phyloP scores from a whole-genome alignment of 2,329 filamentous ascomycete species.

The Penicillium sp. region DNA sequence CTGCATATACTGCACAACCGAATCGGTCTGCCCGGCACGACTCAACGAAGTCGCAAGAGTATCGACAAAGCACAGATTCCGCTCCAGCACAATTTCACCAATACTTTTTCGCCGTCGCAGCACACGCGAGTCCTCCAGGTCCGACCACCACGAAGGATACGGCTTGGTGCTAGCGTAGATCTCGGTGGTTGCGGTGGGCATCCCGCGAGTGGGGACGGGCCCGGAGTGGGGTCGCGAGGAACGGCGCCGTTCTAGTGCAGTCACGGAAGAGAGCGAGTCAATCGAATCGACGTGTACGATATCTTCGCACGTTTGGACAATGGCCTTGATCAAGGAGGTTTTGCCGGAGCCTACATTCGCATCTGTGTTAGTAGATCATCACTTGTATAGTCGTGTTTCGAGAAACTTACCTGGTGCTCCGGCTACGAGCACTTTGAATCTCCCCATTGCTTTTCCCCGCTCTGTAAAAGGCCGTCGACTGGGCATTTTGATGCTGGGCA shows the following conservation, averaged over 20 bases:
- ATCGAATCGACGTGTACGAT: conserved; percentile 82
- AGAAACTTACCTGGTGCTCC: conserved; percentile 68
- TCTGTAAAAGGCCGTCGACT: conserved; percentile 85
- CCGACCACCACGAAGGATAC: conserved; percentile 87
- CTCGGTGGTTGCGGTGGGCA: conserved; percentile 56
- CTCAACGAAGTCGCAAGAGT: conserved; percentile 65
- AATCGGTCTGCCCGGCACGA: conserved; percentile 56
- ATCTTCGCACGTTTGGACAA: conserved; percentile 83
- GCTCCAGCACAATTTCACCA: conserved; percentile 77
- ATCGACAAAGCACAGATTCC: conserved; percentile 93
- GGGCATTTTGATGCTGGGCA: conserved; percentile 94
- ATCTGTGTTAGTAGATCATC: neutral
- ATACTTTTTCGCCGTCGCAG: conserved; percentile 68
- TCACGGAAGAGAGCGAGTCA: conserved; percentile 44
- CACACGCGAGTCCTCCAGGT: conserved; percentile 67
- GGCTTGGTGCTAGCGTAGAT: conserved; percentile 79
- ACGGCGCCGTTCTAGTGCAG: conserved; percentile 22
- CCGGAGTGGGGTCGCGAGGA: conserved; percentile 26
- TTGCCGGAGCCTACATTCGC: conserved; percentile 71
- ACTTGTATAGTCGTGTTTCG: neutral
- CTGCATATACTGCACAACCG: conserved; percentile 72
- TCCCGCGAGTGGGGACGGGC: conserved; percentile 19
- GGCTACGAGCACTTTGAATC: conserved; percentile 84
- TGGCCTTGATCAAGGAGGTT: conserved; percentile 83
- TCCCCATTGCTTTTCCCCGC: conserved; percentile 78